Percentiles rank a stretch among this genome's conserved stretches.
Evolutionary conservation across 2,329 filamentous ascomycete species (phyloP).

Genomic region (Aaosphaeria arxii): DNA sequence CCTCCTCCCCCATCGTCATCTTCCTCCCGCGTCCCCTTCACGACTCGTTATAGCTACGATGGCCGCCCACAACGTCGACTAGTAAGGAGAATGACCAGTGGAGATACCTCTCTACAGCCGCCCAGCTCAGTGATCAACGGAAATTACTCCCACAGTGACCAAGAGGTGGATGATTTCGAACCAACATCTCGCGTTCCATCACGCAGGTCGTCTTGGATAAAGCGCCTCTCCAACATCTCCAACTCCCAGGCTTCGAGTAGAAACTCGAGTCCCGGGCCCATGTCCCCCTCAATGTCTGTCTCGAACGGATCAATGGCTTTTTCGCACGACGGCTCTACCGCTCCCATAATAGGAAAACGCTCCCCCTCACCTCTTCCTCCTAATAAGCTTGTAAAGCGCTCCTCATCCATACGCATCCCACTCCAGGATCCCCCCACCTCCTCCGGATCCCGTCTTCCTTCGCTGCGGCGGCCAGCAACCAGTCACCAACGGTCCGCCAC

Average conservation of each 20-base stretch:
- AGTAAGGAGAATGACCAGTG: conserved; percentile 33
- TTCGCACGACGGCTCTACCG: conserved; percentile 54
- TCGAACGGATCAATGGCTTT: conserved; percentile 57
- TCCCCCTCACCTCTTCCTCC: conserved; percentile 49
- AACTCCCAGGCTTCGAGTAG: conserved; percentile 63
- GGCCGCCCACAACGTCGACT: conserved; percentile 25
- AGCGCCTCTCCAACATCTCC: conserved; percentile 65
- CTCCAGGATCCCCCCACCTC: conserved; percentile 46
- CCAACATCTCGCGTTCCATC: conserved; percentile 23
- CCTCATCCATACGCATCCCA: conserved; percentile 54
- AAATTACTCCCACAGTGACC: conserved; percentile 16
- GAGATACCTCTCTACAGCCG: conserved; percentile 18
- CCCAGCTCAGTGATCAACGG: conserved; percentile 16
- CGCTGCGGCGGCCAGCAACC: conserved; percentile 70
- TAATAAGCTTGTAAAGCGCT: conserved; percentile 77
- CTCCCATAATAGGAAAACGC: conserved; percentile 56
- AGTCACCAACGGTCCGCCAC: conserved; percentile 76
- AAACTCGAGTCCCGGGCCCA: conserved; percentile 62
- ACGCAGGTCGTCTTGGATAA: conserved; percentile 64
- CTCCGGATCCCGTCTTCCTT: conserved; percentile 61
- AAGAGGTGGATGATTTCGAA: conserved; percentile 24
- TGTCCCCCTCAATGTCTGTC: conserved; percentile 63
- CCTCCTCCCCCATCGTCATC: conserved; percentile 4
- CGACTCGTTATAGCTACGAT: conserved; percentile 26
- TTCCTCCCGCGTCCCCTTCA: conserved; percentile 22